A percentile compares a stretch with the other conserved stretches of the same genome.
These are phyloP conservation scores for Auriscalpium microsporum DNA, from an alignment of 768 basidiomycete species.

Conservation along the genomic window DNA sequence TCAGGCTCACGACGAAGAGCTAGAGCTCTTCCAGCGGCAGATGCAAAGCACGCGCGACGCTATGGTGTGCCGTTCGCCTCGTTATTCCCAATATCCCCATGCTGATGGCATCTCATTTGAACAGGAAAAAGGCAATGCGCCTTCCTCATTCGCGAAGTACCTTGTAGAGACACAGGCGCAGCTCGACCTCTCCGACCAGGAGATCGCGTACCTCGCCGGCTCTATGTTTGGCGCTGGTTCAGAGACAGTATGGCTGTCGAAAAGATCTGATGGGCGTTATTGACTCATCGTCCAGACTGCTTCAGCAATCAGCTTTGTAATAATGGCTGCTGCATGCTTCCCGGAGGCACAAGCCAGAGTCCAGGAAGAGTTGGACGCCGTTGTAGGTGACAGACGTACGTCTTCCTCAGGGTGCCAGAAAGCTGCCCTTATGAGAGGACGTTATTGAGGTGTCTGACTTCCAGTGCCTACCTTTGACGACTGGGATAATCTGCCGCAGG, in stretches of 20 bases:
- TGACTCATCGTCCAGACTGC: constrained; percentile 19
- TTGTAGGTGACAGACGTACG: constrained; percentile 30
- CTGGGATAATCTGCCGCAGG: constrained; percentile 25
- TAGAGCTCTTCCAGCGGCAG: constrained; percentile 24
- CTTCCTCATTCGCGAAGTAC: constrained; percentile 27
- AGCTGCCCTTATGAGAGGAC: neutral
- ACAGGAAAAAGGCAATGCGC: constrained; percentile 20
- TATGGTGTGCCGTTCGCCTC: constrained; percentile 18
- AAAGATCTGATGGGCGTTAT: neutral
- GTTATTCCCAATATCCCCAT: neutral
- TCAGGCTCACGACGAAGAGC: constrained; percentile 40
- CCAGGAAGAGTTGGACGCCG: constrained; percentile 29
- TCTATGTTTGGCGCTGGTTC: constrained; percentile 36
- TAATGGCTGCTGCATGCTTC: constrained; percentile 30
- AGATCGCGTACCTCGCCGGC: constrained; percentile 32
- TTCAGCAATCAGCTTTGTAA: constrained; percentile 18
- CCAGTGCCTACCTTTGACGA: constrained; percentile 36
- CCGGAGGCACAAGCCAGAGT: constrained; percentile 27
- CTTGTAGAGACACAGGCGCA: constrained; percentile 29
- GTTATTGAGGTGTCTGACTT: neutral
- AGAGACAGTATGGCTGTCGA: constrained; percentile 26
- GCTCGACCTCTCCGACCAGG: constrained; percentile 25
- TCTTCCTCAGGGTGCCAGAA: neutral
- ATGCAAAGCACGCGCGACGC: constrained; percentile 21
- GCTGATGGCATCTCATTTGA: neutral